These are phyloP conservation scores for Melampsora larici-populina DNA, from an alignment of 1,284 basidiomycete species.

Conservation along the genomic window DNA sequence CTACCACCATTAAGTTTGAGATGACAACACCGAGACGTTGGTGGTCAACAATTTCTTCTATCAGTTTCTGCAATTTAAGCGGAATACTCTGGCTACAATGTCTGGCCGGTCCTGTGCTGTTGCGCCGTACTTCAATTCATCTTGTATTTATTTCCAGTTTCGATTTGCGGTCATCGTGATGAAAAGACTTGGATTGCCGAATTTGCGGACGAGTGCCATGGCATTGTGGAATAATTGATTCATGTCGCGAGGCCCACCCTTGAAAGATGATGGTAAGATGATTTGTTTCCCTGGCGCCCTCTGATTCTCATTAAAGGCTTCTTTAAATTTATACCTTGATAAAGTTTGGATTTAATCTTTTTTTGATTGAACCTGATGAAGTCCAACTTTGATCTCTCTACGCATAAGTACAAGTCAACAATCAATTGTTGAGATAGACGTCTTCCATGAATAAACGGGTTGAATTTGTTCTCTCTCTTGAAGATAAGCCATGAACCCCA, in stretches of 20 bases:
- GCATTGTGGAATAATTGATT: slow-evolving; percentile 57
- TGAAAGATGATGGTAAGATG: slow-evolving; percentile 56
- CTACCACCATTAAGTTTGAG: too few relatives aligned
- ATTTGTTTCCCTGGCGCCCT: slow-evolving; percentile 45
- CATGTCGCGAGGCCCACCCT: slow-evolving; percentile 57
- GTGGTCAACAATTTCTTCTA: background rate
- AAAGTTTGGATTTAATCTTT: background rate
- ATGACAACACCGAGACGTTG: background rate
- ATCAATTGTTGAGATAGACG: background rate
- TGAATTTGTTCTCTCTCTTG: background rate
- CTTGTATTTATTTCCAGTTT: slow-evolving; percentile 57
- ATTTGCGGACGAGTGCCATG: slow-evolving; percentile 56
- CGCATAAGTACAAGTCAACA: background rate
- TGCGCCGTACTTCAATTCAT: slow-evolving; percentile 56
- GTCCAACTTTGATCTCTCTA: background rate
- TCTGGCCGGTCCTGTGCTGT: slow-evolving; percentile 57
- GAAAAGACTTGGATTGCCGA: slow-evolving; percentile 56
- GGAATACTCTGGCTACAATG: background rate
- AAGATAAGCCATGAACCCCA: background rate
- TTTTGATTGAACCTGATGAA: background rate
- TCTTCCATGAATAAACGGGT: background rate
- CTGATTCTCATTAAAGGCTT: background rate
- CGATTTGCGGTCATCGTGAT: slow-evolving; percentile 60
- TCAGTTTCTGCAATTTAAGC: background rate
- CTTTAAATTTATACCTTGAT: background rate